Percentiles rank a stretch among this genome's conserved stretches.
Conservation (phyloP, 139 green algal species). For the Coccomyxa sp. region DNA sequence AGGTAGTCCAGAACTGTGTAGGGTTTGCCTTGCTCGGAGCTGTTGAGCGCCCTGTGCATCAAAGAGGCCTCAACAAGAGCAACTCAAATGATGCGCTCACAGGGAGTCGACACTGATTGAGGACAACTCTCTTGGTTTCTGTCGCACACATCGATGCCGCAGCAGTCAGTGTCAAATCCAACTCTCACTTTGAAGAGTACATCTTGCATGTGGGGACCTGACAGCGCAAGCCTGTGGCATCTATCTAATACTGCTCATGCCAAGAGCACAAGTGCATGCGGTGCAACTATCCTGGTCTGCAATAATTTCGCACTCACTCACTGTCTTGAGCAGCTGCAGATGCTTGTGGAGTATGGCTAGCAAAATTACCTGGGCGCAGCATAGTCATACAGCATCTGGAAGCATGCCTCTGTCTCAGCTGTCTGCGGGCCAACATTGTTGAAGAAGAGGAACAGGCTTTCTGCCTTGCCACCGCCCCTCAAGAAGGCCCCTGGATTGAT, state of each 20-base stretch:
- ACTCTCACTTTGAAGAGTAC: no score
- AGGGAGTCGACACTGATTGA: background rate
- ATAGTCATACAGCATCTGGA: background rate
- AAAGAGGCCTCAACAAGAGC: background rate
- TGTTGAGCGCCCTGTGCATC: background rate
- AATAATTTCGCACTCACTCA: no score
- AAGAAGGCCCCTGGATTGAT: background rate
- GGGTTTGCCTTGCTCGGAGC: background rate
- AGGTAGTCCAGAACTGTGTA: background rate
- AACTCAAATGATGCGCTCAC: background rate
- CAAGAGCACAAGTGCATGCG: no score
- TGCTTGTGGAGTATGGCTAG: no score
- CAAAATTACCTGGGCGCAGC: background rate
- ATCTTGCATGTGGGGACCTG: no score
- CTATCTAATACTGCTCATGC: no score
- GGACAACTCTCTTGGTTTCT: no score
- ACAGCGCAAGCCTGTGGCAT: no score
- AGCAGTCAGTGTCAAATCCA: no score
- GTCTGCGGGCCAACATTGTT: background rate
- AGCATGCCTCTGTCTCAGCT: background rate
- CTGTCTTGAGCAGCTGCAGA: no score
- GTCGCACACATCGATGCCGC: no score
- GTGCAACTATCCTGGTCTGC: no score
- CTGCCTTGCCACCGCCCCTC: background rate
- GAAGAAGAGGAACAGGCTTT: background rate